Percentiles rank a stretch among this genome's conserved stretches.
These are phyloP conservation scores for Nitzschia putrida DNA, from an alignment of 108 stramenopile genomes.

Conservation along the genomic window DNA sequence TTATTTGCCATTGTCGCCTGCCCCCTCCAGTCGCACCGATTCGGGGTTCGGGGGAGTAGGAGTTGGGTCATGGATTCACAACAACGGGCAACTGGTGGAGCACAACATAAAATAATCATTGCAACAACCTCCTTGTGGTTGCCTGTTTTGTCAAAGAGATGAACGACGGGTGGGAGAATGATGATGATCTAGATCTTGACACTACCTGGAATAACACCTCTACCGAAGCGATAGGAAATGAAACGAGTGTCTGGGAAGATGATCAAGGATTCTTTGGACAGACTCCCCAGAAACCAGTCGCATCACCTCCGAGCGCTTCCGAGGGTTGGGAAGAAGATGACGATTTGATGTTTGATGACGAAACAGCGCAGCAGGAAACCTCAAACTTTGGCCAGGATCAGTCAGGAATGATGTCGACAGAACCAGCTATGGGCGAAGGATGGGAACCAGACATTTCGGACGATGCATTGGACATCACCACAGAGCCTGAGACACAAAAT, in stretches of 20 bases:
- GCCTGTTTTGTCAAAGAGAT: neutral
- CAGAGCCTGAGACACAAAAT: neutral
- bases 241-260: neutral
- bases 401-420: neutral
- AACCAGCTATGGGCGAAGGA: neutral
- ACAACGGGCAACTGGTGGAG: no score
- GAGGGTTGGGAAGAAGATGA: slow-evolving; percentile 33
- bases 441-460: no score
- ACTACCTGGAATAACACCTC: no score
- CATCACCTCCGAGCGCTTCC: neutral
- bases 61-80: no score
- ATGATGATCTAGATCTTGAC: slow-evolving; percentile 34
- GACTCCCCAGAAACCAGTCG: neutral
- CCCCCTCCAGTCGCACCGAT: no score
- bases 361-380: no score
- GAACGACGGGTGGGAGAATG: slow-evolving; percentile 42
- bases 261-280: neutral
- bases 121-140: no score
- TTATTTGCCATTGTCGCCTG: no score
- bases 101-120: no score
- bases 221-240: no score
- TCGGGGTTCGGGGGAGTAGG: no score
- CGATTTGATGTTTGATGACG: slow-evolving; percentile 17
- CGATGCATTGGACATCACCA: neutral
- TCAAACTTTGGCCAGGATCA: neutral